Evolutionary conservation across 208 protist genomes (phyloP).

Genomic region (Trypanosomatidae sp.): DNA sequence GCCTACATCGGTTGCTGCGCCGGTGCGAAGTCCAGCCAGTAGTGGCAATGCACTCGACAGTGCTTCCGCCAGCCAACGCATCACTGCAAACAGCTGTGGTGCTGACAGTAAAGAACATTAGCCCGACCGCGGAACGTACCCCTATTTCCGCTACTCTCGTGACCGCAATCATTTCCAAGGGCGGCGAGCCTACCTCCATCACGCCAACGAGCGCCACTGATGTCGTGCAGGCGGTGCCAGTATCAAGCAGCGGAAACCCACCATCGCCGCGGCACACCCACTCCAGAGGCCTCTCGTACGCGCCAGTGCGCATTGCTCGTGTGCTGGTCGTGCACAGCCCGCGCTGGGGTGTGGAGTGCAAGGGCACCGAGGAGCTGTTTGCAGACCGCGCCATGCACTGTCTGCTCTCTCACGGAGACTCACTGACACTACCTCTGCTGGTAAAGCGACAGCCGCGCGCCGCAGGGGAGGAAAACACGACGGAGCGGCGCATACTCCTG

Average conservation of each 20-base stretch:
- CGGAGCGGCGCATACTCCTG: conserved; percentile 15
- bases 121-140: not conserved
- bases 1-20: conserved; percentile 76
- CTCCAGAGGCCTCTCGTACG: conserved; percentile 4
- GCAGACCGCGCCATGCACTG: conserved; percentile 39
- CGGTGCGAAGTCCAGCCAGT: conserved; percentile 63
- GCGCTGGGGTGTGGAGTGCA: conserved; percentile 46
- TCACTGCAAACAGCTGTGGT: conserved; percentile 42
- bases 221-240: conserved; percentile 11
- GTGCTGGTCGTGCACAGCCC: conserved; percentile 56
- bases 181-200: not conserved
- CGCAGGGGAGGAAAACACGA: conserved; percentile 8
- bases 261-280: not conserved
- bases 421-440: conserved; percentile 54
- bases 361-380: conserved; percentile 27
- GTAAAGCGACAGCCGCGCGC: conserved; percentile 29
- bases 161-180: not conserved
- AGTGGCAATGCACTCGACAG: conserved; percentile 59
- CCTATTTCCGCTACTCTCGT: not conserved
- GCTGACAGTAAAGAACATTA: conserved; percentile 64
- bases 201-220: conserved; percentile 1
- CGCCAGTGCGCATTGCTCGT: conserved; percentile 49
- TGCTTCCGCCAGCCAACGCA: conserved; percentile 58
- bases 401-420: conserved; percentile 45
- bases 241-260: not conserved